phyloP scores from a whole-genome alignment of 2,329 filamentous ascomycete species.

The Sarocladiaceae sp. region DNA sequence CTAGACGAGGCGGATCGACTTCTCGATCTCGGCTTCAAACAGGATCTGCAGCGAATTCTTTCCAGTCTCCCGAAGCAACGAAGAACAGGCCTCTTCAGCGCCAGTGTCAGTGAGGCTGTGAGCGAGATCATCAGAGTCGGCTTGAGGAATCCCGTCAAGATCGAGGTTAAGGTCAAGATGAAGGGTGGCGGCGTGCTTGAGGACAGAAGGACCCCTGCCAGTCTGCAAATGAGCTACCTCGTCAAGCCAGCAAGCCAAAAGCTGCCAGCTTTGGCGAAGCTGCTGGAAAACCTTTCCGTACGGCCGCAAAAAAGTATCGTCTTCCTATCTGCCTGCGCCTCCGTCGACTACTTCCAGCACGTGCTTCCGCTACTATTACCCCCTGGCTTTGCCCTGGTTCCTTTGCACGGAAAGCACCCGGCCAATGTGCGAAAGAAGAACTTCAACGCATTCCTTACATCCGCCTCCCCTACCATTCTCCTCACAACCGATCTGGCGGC shows the following conservation, averaged over 20 bases:
- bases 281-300: conserved; percentile 65
- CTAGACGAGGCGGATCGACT: conserved; percentile 92
- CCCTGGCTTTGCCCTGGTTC: conserved; percentile 61
- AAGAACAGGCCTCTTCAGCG: conserved; percentile 88
- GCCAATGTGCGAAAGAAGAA: conserved; percentile 84
- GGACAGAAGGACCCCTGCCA: conserved; percentile 84
- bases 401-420: conserved; percentile 87
- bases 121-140: conserved; percentile 89
- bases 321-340: conserved; percentile 89
- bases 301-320: conserved; percentile 80
- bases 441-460: conserved; percentile 71
- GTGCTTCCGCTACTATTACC: conserved; percentile 70
- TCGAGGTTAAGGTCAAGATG: conserved; percentile 84
- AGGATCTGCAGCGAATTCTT: conserved; percentile 80
- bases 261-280: conserved; percentile 63
- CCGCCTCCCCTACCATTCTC: conserved; percentile 70
- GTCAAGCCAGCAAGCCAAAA: conserved; percentile 72
- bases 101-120: conserved; percentile 91
- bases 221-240: conserved; percentile 85
- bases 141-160: conserved; percentile 87
- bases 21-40: conserved; percentile 89
- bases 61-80: conserved; percentile 84
- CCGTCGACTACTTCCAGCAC: conserved; percentile 89
- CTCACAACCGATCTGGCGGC: conserved; percentile 91
- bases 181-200: conserved; percentile 57